Conservation (phyloP, 345 rosid genomes). For the Nasturtium officinale region DNA sequence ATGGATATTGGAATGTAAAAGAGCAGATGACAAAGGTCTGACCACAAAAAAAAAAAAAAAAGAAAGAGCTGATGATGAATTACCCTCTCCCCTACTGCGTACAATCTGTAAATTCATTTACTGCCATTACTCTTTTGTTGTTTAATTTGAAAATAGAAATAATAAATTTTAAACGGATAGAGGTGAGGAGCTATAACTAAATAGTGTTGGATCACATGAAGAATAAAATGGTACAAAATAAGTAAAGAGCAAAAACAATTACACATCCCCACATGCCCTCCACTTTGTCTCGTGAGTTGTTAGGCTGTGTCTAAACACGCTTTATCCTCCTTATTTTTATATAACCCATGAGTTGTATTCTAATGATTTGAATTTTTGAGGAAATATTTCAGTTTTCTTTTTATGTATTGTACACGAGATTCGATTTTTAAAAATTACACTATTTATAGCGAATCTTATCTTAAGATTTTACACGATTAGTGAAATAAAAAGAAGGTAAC, state of each 20-base stretch:
- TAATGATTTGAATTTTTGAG: background rate
- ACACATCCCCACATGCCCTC: constrained; percentile 44
- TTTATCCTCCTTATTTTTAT: constrained; percentile 15
- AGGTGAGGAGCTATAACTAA: constrained; percentile 25
- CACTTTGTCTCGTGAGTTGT: constrained; percentile 44
- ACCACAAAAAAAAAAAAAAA: too few relatives aligned
- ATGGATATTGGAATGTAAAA: constrained; percentile 9
- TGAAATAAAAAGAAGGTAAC: background rate
- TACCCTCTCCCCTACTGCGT: background rate
- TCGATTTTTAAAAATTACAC: background rate
- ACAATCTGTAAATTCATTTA: background rate
- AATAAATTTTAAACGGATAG: background rate
- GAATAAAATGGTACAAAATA: constrained; percentile 27
- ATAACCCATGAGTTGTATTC: constrained; percentile 22
- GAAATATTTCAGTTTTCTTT: background rate
- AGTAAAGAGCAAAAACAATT: constrained; percentile 38
- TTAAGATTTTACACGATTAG: background rate
- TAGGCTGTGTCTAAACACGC: constrained; percentile 35
- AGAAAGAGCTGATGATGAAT: background rate
- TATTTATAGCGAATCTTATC: background rate
- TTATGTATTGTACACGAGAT: background rate
- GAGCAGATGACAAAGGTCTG: too few relatives aligned
- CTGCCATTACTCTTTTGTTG: constrained; percentile 2
- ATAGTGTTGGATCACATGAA: constrained; percentile 42
- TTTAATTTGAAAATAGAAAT: background rate